phyloP scores from a whole-genome alignment of 1,284 basidiomycete genomes.

The Melampsora abietis-canadensis region DNA sequence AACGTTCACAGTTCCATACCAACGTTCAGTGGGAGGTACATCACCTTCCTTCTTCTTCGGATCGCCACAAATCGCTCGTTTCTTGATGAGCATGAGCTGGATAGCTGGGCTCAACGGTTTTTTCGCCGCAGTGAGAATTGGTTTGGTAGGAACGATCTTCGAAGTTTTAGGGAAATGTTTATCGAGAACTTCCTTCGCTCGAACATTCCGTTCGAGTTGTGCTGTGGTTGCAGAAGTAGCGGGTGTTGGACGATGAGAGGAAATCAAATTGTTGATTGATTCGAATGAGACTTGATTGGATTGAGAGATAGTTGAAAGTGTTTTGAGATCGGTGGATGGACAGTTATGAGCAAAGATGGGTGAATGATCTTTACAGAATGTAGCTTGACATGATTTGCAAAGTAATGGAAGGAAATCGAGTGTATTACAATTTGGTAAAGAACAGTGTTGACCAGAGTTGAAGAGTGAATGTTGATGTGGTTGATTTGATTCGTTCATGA shows the following conservation, averaged over 20 bases:
- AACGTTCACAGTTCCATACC: constrained; percentile 37
- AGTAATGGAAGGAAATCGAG: constrained; percentile 40
- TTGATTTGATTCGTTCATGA: too few relatives aligned
- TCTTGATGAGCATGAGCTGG: constrained; percentile 32
- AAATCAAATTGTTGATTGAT: constrained; percentile 14
- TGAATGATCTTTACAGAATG: constrained; percentile 26
- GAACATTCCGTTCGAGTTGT: constrained; percentile 14
- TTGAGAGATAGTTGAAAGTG: background rate
- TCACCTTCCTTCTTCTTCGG: constrained; percentile 38
- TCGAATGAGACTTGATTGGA: constrained; percentile 3
- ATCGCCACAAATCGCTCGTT: constrained; percentile 29
- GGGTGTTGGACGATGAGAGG: background rate
- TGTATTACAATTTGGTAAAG: constrained; percentile 10
- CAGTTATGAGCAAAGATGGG: constrained; percentile 32
- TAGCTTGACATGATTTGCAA: constrained; percentile 21
- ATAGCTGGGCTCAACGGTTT: constrained; percentile 22
- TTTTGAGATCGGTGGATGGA: background rate
- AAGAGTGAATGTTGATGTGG: constrained; percentile 13
- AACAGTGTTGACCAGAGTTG: constrained; percentile 31
- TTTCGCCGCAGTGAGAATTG: constrained; percentile 13
- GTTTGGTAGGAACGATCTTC: constrained; percentile 6
- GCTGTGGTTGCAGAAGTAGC: background rate
- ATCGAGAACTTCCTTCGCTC: constrained; percentile 33
- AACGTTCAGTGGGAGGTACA: constrained; percentile 25
- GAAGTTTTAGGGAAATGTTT: constrained; percentile 18